Evolutionary conservation across 805 yeast species (phyloP).

Genomic region (Torulaspora gathmanii): DNA sequence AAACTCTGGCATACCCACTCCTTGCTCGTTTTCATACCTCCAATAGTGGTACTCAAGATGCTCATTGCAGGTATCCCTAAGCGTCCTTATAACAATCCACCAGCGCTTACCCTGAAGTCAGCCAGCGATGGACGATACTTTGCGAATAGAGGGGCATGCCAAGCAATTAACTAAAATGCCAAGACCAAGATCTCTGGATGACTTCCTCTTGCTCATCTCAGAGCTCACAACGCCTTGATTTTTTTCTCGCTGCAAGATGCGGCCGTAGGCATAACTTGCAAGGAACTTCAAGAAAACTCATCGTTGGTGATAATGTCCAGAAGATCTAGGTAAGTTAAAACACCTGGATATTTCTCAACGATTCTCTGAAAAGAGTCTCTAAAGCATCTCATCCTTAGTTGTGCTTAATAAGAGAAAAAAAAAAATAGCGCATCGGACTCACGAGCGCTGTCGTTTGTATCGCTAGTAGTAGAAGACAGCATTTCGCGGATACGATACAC

Average conservation of each 20-base stretch:
- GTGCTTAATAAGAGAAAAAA: not conserved
- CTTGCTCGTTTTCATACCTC: not conserved
- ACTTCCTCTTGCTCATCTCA: too few species aligned
- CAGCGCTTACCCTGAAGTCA: slow-evolving; percentile 2
- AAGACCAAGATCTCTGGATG: too few species aligned
- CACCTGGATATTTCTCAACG: not conserved
- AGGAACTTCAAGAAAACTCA: too few species aligned
- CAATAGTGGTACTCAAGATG: not conserved
- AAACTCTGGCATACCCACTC: slow-evolving; percentile 1
- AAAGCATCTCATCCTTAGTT: not conserved
- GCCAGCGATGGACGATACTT: not conserved
- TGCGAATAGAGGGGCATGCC: too few species aligned
- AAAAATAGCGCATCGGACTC: slow-evolving; percentile 2
- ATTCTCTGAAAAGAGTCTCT: not conserved
- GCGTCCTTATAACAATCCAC: not conserved
- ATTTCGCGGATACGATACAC: not conserved
- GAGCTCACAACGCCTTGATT: too few species aligned
- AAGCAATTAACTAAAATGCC: too few species aligned
- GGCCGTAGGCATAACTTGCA: too few species aligned
- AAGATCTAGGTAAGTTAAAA: not conserved
- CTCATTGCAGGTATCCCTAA: not conserved
- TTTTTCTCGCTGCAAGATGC: too few species aligned
- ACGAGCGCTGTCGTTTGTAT: not conserved
- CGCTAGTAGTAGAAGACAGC: not conserved
- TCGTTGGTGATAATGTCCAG: not conserved